phyloP scores from a whole-genome alignment of 129 eudicot genomes.

The Gnaphalium uliginosum region DNA sequence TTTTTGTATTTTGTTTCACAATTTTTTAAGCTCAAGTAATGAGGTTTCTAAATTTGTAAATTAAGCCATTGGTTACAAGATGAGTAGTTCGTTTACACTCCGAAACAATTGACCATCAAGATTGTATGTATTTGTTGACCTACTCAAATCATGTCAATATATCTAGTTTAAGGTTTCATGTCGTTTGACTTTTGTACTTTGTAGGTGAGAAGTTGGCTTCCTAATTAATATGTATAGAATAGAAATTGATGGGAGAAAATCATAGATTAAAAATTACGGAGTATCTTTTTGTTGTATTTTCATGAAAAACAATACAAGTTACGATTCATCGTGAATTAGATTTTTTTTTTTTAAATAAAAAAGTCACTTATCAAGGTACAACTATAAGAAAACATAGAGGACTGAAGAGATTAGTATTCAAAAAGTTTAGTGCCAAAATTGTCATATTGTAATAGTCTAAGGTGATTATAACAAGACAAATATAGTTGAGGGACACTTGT shows the following conservation, averaged over 20 bases:
- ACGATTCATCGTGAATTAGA: no score
- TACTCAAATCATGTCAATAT: slow-evolving; percentile 7
- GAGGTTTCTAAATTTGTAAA: no score
- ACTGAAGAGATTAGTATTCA: background rate
- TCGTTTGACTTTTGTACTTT: background rate
- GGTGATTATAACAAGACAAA: background rate
- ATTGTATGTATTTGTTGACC: slow-evolving; percentile 13
- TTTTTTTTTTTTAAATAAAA: no score
- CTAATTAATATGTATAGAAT: background rate
- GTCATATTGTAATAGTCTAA: background rate
- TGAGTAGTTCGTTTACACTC: slow-evolving; percentile 1
- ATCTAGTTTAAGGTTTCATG: slow-evolving; percentile 2
- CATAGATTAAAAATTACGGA: background rate
- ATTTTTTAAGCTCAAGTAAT: no score
- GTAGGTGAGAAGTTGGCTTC: background rate
- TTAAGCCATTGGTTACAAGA: background rate
- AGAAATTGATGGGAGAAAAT: background rate
- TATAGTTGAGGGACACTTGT: background rate
- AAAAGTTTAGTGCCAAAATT: background rate
- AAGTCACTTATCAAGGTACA: no score
- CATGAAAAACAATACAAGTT: background rate
- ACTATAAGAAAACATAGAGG: background rate
- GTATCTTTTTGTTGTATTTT: background rate
- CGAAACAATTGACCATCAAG: background rate
- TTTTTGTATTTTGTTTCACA: no score